Base-by-base conservation (phyloP, 257 asterid species). In the Vinca minor region DNA sequence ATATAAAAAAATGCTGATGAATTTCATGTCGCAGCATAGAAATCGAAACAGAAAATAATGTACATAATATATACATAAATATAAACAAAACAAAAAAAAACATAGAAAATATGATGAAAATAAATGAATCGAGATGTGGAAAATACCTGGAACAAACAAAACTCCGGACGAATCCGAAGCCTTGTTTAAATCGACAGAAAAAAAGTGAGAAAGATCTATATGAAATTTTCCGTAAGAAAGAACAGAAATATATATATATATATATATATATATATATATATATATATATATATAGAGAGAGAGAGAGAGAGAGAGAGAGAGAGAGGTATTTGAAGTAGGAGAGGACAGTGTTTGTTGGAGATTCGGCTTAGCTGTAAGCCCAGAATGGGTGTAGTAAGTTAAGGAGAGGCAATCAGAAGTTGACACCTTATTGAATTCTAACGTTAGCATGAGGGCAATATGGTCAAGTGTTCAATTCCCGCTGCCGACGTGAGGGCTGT, bases 81-180 rank as follows among this genome's bases (percentile, higher is more conserved):
- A n/a, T n/a, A n/a, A 5, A 65, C 8, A n/a, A n/a, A n/a, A n/a
- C n/a, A n/a, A n/a, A n/a, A n/a, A n/a, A n/a, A n/a, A n/a, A n/a
- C n/a, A n/a, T n/a, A n/a, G n/a, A n/a, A n/a, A n/a, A n/a, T n/a
- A n/a, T n/a, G n/a, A 0, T 1, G 25, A 14, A 35, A 0, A 23
- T 17, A 49, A 0, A 32, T 8, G 29, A 34, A 64, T 5, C 1
- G 15, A 21, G n/a, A n/a, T n/a, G 23, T 5, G 47, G 12, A 9
- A 49, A 8, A 9, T 42, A 66, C 71, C 71, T 66, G 61, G 49
- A 18, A 26, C n/a, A 26, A 41, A 23, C 29, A 42, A 34, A 23
- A 55, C n/a, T 13, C 25, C 25, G 64, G 46, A 44, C 32, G 48
- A 13, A 41, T 32, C 48, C 35, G 57, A 56, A 66, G 20, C 35